phyloP scores from a whole-genome alignment of 2,329 filamentous ascomycete genomes.

The Colletotrichum sp. region DNA sequence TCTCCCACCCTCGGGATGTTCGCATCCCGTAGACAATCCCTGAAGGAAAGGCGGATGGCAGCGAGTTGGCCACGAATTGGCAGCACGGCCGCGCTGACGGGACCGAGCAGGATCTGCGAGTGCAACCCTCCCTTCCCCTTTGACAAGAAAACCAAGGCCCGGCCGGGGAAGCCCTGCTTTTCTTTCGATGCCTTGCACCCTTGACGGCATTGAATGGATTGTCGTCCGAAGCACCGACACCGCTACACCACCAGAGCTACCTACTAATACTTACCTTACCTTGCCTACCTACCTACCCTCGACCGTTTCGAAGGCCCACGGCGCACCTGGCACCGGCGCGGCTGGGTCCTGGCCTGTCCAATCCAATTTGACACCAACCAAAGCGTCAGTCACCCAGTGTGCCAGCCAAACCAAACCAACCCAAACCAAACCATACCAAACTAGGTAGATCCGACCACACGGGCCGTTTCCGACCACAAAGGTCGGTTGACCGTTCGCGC shows the following conservation, averaged over 20 bases:
- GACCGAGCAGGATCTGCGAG: constrained; percentile 7
- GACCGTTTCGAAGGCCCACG: not conserved
- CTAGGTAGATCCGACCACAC: not conserved
- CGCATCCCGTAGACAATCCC: constrained; percentile 9
- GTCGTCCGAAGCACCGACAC: not conserved
- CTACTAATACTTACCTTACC: not conserved
- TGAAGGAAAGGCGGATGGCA: not conserved
- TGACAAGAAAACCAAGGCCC: not conserved
- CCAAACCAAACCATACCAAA: not conserved
- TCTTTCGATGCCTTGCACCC: not conserved
- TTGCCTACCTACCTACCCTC: not conserved
- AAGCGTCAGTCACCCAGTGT: not conserved
- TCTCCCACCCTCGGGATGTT: constrained; percentile 2
- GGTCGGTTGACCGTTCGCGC: not conserved
- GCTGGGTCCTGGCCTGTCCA: not conserved
- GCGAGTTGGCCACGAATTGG: constrained; percentile 8
- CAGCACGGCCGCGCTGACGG: constrained; percentile 11
- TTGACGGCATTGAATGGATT: not conserved
- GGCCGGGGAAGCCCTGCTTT: not conserved
- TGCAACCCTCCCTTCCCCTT: not conserved
- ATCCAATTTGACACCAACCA: not conserved
- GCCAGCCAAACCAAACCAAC: not conserved
- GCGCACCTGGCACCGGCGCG: not conserved
- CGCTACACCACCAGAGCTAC: not conserved
- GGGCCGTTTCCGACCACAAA: constrained; percentile 1